Conservation (phyloP, 1,139 yeast species). For the Saccharomyces hybrid region DNA sequence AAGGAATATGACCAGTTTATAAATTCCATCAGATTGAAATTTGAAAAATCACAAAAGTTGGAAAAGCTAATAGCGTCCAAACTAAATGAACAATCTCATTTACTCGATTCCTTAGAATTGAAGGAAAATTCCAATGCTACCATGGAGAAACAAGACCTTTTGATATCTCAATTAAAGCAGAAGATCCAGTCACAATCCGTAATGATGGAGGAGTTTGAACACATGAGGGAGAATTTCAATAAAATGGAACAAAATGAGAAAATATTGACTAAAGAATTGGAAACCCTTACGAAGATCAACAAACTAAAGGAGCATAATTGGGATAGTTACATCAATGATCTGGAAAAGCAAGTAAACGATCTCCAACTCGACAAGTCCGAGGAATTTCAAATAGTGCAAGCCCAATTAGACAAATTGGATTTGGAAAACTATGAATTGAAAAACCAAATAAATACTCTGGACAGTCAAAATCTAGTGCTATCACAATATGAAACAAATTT, state of each 20-base stretch:
- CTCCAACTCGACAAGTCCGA: constrained; percentile 36
- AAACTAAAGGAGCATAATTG: background rate
- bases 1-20: constrained; percentile 27
- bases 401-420: constrained; percentile 33
- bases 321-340: background rate
- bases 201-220: background rate
- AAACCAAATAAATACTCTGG: constrained; percentile 15
- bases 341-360: constrained; percentile 27
- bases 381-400: constrained; percentile 34
- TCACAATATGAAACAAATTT: constrained; percentile 14
- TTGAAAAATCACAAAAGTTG: constrained; percentile 16
- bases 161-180: constrained; percentile 1
- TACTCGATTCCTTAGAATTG: constrained; percentile 12
- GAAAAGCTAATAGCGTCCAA: constrained; percentile 18
- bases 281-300: background rate
- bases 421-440: constrained; percentile 22
- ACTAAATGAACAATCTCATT: constrained; percentile 18
- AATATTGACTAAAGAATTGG: background rate
- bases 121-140: background rate
- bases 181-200: constrained; percentile 1
- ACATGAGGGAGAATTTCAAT: background rate
- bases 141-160: background rate
- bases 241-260: background rate
- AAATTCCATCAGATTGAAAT: constrained; percentile 20
- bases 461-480: background rate